Conservation (phyloP, 768 basidiomycete genomes). For the Mycena vitilis region DNA sequence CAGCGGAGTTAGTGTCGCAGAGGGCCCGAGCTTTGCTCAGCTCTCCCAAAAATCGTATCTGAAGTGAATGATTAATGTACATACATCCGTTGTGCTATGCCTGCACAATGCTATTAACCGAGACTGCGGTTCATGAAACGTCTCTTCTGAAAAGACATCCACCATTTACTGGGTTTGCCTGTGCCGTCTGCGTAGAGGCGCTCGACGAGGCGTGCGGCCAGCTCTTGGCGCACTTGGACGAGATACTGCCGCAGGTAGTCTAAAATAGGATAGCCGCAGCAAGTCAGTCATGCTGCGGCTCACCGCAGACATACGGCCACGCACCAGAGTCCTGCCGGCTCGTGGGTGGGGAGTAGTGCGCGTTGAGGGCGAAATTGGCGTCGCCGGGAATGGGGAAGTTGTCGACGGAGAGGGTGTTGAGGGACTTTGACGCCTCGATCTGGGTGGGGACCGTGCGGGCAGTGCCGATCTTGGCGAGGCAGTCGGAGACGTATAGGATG, state of each 20-base stretch:
- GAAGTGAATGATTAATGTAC: slow-evolving; percentile 39
- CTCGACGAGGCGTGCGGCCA: slow-evolving; percentile 87
- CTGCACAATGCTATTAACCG: slow-evolving; percentile 55
- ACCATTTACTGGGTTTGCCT: slow-evolving; percentile 98
- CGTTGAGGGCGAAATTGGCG: slow-evolving; percentile 92
- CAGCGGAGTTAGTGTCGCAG: too few species aligned
- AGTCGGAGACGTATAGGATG: slow-evolving; percentile 98
- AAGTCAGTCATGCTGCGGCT: neutral
- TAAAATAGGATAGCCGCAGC: slow-evolving; percentile 42
- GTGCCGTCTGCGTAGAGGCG: slow-evolving; percentile 93
- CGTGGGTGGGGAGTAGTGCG: slow-evolving; percentile 86
- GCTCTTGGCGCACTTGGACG: slow-evolving; percentile 92
- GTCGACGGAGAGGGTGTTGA: slow-evolving; percentile 95
- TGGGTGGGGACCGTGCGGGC: slow-evolving; percentile 75
- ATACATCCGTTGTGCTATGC: slow-evolving; percentile 38
- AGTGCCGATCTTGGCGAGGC: slow-evolving; percentile 88
- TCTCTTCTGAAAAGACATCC: slow-evolving; percentile 99
- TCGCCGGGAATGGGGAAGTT: slow-evolving; percentile 96
- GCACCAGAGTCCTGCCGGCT: slow-evolving; percentile 85
- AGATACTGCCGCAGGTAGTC: slow-evolving; percentile 94
- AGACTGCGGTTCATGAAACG: slow-evolving; percentile 95
- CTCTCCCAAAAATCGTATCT: slow-evolving; percentile 61
- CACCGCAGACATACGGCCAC: slow-evolving; percentile 22
- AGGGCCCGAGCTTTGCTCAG: too few species aligned
- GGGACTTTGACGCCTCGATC: slow-evolving; percentile 86